These are phyloP conservation scores for Neurospora sp. DNA, from an alignment of 495 filamentous ascomycete species.

Conservation along the genomic window DNA sequence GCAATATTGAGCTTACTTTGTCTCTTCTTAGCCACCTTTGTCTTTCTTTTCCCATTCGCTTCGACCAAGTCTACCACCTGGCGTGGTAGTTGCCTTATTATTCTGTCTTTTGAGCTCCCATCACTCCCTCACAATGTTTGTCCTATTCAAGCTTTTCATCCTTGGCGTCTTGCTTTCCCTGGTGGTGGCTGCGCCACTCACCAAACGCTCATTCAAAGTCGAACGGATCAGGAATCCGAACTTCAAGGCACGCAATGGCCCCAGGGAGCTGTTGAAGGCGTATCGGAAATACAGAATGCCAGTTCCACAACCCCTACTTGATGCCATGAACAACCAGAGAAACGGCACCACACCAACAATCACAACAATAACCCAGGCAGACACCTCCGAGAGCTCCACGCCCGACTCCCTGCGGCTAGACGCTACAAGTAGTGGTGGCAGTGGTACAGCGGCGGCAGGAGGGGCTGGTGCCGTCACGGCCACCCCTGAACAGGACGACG, in stretches of 20 bases:
- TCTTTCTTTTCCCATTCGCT: slow-evolving; percentile 10
- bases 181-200: slow-evolving; percentile 29
- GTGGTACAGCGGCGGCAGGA: background rate
- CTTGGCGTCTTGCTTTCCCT: slow-evolving; percentile 12
- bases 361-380: background rate
- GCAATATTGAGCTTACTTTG: background rate
- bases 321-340: slow-evolving; percentile 22
- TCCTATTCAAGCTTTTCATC: slow-evolving; percentile 31
- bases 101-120: slow-evolving; percentile 24
- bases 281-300: slow-evolving; percentile 55
- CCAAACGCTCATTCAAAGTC: slow-evolving; percentile 48
- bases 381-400: background rate
- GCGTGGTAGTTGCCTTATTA: slow-evolving; percentile 14
- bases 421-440: background rate
- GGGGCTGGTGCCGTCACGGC: slow-evolving; percentile 46
- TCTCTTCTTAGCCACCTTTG: background rate
- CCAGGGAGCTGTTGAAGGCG: slow-evolving; percentile 47
- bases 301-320: slow-evolving; percentile 29
- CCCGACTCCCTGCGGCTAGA: slow-evolving; percentile 17
- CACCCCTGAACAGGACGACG: slow-evolving; percentile 49
- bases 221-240: slow-evolving; percentile 45
- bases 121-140: slow-evolving; percentile 19
- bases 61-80: slow-evolving; percentile 8
- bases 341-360: background rate
- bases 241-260: slow-evolving; percentile 42